Evolutionary conservation across 768 basidiomycete species (phyloP).

Genomic region (Mycena olivaceomarginata): DNA sequence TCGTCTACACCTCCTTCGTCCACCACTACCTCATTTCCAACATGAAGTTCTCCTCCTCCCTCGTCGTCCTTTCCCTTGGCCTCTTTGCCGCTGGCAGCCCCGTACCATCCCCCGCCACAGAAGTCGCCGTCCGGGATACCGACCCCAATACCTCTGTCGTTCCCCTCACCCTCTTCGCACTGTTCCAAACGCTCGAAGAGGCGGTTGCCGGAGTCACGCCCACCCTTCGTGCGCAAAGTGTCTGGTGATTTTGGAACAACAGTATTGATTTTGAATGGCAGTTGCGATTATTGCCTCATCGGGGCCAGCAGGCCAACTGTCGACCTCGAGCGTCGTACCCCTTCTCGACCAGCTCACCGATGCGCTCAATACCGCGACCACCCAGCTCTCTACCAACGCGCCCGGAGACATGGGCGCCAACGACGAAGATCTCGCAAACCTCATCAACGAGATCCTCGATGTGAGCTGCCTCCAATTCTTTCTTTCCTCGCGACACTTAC

Average conservation of each 20-base stretch:
- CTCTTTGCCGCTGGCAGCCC: conserved; percentile 20
- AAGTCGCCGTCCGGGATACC: background rate
- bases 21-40: background rate
- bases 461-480: too few species aligned
- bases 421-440: too few species aligned
- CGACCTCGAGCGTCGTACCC: background rate
- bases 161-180: conserved; percentile 12
- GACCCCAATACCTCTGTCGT: conserved; percentile 24
- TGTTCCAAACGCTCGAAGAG: conserved; percentile 23
- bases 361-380: conserved; percentile 18
- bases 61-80: conserved; percentile 18
- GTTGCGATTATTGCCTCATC: background rate
- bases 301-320: background rate
- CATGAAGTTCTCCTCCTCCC: conserved; percentile 19
- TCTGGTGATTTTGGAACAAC: too few species aligned
- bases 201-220: background rate
- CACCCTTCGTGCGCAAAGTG: background rate
- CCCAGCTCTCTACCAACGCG: too few species aligned
- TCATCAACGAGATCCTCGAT: too few species aligned
- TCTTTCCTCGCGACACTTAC: too few species aligned
- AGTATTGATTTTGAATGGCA: too few species aligned
- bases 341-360: conserved; percentile 13
- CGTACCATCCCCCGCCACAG: background rate
- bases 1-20: background rate
- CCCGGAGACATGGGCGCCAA: too few species aligned